These are phyloP conservation scores for Myriosclerotinia scirpicola DNA, from an alignment of 2,329 filamentous ascomycete species.

Conservation along the genomic window DNA sequence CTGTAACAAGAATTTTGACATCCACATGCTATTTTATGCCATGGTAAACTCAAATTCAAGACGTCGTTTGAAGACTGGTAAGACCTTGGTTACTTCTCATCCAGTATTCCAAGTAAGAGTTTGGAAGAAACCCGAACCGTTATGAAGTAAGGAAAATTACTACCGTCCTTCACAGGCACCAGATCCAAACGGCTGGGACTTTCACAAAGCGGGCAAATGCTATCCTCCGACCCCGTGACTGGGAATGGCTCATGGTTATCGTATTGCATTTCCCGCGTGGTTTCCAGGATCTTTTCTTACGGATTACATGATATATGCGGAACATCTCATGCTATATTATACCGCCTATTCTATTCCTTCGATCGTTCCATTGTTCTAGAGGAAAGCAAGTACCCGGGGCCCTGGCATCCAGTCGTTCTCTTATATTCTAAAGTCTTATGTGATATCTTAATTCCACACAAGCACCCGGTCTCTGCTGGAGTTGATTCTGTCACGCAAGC, in stretches of 20 bases:
- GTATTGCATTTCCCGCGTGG: slow-evolving; percentile 19
- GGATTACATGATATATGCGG: slow-evolving; percentile 21
- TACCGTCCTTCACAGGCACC: neutral
- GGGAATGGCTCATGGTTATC: slow-evolving; percentile 2
- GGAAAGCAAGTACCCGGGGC: slow-evolving; percentile 1
- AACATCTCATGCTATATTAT: slow-evolving; percentile 6
- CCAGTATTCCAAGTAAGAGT: neutral
- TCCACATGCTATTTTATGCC: neutral
- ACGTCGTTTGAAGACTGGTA: neutral
- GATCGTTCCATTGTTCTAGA: neutral
- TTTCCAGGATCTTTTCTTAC: slow-evolving; percentile 18
- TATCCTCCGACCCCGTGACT: slow-evolving; percentile 3
- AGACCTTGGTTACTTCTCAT: neutral
- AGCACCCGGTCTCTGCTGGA: slow-evolving; percentile 4
- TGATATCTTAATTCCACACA: slow-evolving; percentile 20
- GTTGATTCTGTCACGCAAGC: neutral
- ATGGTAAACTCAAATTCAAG: neutral
- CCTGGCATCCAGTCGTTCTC: slow-evolving; percentile 10
- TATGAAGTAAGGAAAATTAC: neutral
- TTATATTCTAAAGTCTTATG: slow-evolving; percentile 19
- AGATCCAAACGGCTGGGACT: too few species aligned
- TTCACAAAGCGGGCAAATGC: neutral
- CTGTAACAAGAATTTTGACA: neutral
- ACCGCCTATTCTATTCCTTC: neutral
- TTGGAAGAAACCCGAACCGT: neutral